Conservation (phyloP, 257 asterid species). For the Rauvolfia tetraphylla region DNA sequence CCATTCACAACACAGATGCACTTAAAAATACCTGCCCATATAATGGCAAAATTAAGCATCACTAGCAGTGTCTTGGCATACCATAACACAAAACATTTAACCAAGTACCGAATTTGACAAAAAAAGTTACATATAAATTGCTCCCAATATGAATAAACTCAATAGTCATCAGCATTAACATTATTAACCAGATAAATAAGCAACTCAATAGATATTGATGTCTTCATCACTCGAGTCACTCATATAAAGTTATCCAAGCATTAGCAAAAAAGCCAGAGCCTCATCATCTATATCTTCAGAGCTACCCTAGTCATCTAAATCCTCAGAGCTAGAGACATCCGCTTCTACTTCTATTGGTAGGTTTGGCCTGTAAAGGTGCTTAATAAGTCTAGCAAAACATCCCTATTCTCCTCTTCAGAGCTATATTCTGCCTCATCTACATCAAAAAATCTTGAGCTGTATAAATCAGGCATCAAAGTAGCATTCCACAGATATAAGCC, state of each 20-base stretch:
- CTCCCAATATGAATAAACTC: neutral
- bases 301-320: constrained; percentile 30
- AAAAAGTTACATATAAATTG: constrained; percentile 6
- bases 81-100: neutral
- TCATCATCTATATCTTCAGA: no score
- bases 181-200: neutral
- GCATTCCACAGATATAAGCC: constrained; percentile 35
- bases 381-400: constrained; percentile 13
- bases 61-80: neutral
- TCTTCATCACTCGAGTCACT: constrained; percentile 26
- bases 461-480: constrained; percentile 24
- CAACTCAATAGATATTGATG: constrained; percentile 11
- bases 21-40: neutral
- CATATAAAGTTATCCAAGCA: constrained; percentile 15
- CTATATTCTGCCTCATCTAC: constrained; percentile 19
- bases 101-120: neutral
- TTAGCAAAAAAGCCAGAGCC: constrained; percentile 15
- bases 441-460: constrained; percentile 25
- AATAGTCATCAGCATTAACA: constrained; percentile 8
- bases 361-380: constrained; percentile 18
- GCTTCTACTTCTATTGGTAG: constrained; percentile 21
- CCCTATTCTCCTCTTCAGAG: constrained; percentile 15
- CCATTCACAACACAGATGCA: neutral
- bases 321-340: constrained; percentile 23
- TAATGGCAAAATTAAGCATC: neutral